A percentile compares a stretch with the other conserved stretches of the same genome.
Evolutionary conservation across 768 basidiomycete species (phyloP).

Genomic region (Hygrophorus russula): DNA sequence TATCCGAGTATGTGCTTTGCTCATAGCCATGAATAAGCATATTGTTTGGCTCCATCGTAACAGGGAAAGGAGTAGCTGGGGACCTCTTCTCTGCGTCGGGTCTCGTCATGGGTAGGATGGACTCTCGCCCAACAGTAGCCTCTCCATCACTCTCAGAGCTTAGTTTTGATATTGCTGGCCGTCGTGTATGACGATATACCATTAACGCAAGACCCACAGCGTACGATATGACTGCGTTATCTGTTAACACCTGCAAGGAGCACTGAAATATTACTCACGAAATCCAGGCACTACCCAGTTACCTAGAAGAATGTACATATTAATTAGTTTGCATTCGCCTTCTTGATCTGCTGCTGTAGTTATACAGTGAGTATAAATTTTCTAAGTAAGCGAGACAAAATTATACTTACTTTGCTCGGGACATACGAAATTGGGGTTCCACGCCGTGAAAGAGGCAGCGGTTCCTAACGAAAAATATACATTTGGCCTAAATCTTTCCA

Average conservation of each 20-base stretch:
- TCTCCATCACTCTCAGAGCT: neutral
- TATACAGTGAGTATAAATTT: neutral
- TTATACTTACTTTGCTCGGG: conserved; percentile 23
- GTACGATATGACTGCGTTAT: conserved; percentile 6
- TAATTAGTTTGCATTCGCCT: conserved; percentile 36
- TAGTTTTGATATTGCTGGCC: conserved; percentile 6
- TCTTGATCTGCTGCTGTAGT: conserved; percentile 25
- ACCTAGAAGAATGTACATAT: conserved; percentile 34
- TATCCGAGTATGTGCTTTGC: too few relatives aligned
- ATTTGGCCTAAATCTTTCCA: neutral
- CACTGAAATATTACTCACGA: conserved; percentile 24
- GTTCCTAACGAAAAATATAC: conserved; percentile 19
- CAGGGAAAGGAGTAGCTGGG: too few relatives aligned
- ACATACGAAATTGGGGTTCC: conserved; percentile 33
- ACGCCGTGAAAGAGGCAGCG: conserved; percentile 30
- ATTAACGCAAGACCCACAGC: conserved; percentile 20
- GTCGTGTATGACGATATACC: conserved; percentile 23
- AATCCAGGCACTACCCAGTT: conserved; percentile 45
- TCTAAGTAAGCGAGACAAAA: conserved; percentile 2
- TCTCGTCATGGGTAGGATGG: conserved; percentile 8
- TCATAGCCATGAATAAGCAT: too few relatives aligned
- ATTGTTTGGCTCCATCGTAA: too few relatives aligned
- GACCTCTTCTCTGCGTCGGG: neutral
- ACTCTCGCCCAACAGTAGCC: conserved; percentile 4
- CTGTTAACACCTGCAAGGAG: neutral